A percentile compares a stretch with the other conserved stretches of the same genome.
Evolutionary conservation across 2,329 filamentous ascomycete species (phyloP).

Genomic region (Nemania sp.): DNA sequence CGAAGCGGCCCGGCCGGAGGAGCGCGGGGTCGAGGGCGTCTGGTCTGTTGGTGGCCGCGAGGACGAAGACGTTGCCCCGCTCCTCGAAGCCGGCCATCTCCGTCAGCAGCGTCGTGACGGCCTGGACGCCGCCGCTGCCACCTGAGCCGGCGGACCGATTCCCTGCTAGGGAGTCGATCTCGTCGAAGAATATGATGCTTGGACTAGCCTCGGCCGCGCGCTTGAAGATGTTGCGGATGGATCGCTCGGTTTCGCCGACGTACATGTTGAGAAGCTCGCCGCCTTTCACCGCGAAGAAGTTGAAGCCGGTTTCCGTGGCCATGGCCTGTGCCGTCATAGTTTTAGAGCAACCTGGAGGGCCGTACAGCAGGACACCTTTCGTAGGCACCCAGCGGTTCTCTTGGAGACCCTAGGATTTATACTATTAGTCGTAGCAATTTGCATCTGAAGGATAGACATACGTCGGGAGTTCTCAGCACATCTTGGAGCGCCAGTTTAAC

Average conservation of each 20-base stretch:
- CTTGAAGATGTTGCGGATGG: constrained; percentile 85
- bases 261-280: constrained; percentile 97
- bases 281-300: constrained; percentile 94
- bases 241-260: constrained; percentile 91
- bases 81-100: constrained; percentile 97
- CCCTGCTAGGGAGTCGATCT: constrained; percentile 87
- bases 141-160: constrained; percentile 55
- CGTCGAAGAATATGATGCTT: constrained; percentile 96
- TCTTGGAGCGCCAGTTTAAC: constrained; percentile 73
- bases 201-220: constrained; percentile 87
- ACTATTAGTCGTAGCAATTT: constrained; percentile 33
- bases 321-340: constrained; percentile 92
- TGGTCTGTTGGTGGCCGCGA: constrained; percentile 92
- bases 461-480: constrained; percentile 58
- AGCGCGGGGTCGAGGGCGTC: constrained; percentile 88
- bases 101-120: constrained; percentile 88
- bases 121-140: constrained; percentile 73
- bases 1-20: constrained; percentile 86
- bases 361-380: constrained; percentile 89
- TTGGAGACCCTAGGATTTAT: constrained; percentile 47
- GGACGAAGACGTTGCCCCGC: constrained; percentile 83
- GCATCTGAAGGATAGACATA: constrained; percentile 37
- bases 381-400: constrained; percentile 66
- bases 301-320: constrained; percentile 89
- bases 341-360: constrained; percentile 94